Evolutionary conservation across 75 land plant species (phyloP), one percentile per base, ranked within the genome.

Genomic region (Pseudotsuga menziesii): DNA sequence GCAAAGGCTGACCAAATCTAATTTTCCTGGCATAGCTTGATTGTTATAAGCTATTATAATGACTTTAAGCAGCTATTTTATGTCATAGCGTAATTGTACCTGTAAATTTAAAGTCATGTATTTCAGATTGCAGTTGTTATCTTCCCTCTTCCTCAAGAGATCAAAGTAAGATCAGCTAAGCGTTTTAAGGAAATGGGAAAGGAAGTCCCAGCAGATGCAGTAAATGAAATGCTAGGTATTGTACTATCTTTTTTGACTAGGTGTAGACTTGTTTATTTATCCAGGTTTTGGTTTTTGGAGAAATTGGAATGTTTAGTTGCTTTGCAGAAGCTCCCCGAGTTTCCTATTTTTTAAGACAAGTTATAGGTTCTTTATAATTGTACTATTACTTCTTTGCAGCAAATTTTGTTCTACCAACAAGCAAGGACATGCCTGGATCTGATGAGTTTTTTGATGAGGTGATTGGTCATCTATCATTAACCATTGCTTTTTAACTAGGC

Each of bases 171-270:
- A 58, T 64, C 89, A 26, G 32, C 35, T 13, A 78, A 77, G 54
- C 77, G 89, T 67, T 82, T 82, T 64, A 78, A 75, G 66, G 89
- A 82, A 74, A 85, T 88, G 89, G 89, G 89, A 59, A 88, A 88
- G 73, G 87, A 88, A 67, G 89, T 88, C 23, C 89, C 89, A 44
- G 80, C 82, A 16, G 89, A 88, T 7, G 85, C 89, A 35, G 89
- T 88, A 29, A 85, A 85, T 76, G 82, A 88, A 61, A 88, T 88
- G 89, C 56, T 80, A 78, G 88, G 89, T 88, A 80, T 19, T 48
- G 23, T 35, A 32, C 3, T 4, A 5, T 32, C 77, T 35, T 70
- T 58, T 23, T 82, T 59, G 20, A 13, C 25, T 48, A 25, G 22
- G 11, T 72, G 74, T 72, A 22, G 26, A 62, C 66, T 23, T 72